phyloP scores from a whole-genome alignment of 768 basidiomycete species.

The Lyophyllum shimeji region DNA sequence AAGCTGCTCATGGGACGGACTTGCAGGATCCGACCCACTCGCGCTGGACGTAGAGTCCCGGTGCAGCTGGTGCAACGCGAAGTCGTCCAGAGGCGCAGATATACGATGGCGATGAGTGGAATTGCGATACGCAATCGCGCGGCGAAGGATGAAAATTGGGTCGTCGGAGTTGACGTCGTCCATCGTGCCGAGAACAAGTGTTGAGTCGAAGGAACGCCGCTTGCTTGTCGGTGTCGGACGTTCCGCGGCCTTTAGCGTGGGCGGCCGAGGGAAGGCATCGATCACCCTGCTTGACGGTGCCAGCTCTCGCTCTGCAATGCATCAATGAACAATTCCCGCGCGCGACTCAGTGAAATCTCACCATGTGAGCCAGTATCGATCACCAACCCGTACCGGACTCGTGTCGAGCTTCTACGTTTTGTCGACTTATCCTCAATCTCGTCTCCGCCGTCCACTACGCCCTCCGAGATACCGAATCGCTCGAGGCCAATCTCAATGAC shows the following conservation, averaged over 20 bases:
- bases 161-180: constrained; percentile 83
- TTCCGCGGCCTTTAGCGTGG: constrained; percentile 64
- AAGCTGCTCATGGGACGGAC: constrained; percentile 30
- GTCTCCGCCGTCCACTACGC: constrained; percentile 98
- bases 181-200: constrained; percentile 61
- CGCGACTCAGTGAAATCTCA: constrained; percentile 31
- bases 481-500: constrained; percentile 92
- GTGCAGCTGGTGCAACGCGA: constrained; percentile 71
- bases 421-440: constrained; percentile 92
- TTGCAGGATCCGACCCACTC: constrained; percentile 43
- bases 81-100: constrained; percentile 80
- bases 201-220: constrained; percentile 85
- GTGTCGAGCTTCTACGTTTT: constrained; percentile 73
- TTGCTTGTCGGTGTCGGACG: constrained; percentile 62
- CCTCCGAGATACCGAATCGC: constrained; percentile 91
- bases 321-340: not conserved
- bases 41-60: constrained; percentile 67
- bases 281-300: constrained; percentile 79
- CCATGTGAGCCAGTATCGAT: constrained; percentile 65
- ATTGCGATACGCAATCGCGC: constrained; percentile 72
- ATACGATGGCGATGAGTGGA: constrained; percentile 69
- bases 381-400: constrained; percentile 82
- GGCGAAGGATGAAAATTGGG: constrained; percentile 87
- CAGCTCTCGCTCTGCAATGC: constrained; percentile 69
- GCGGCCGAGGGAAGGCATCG: constrained; percentile 79